Conservation (phyloP, 345 rosid genomes). For the Litchi chinensis region DNA sequence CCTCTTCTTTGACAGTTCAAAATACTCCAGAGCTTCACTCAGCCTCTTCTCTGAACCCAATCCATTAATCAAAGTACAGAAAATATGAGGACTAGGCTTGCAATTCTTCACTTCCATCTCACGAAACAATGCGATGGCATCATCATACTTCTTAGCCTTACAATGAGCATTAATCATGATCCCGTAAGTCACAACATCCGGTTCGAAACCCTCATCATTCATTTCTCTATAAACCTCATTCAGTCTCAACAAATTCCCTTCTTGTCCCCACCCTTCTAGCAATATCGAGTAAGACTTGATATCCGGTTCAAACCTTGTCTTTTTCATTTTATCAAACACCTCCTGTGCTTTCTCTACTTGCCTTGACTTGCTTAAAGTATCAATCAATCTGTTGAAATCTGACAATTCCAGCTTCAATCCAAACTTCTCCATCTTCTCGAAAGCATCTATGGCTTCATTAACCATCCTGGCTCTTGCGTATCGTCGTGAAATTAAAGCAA, state of each 20-base stretch:
- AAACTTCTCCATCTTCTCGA: conserved; percentile 71
- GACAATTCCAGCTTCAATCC: conserved; percentile 59
- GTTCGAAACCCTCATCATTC: conserved; percentile 76
- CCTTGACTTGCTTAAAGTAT: conserved; percentile 67
- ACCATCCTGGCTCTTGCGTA: conserved; percentile 73
- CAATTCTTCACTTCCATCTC: conserved; percentile 70
- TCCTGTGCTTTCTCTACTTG: conserved; percentile 69
- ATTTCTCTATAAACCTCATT: conserved; percentile 71
- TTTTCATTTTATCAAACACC: conserved; percentile 85
- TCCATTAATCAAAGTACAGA: conserved; percentile 78
- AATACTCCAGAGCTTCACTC: conserved; percentile 62
- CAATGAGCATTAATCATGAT: conserved; percentile 75
- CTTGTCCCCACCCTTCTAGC: conserved; percentile 88
- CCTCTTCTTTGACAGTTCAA: conserved; percentile 52
- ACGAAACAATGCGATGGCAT: conserved; percentile 48
- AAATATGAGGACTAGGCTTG: conserved; percentile 71
- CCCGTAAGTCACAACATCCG: conserved; percentile 78
- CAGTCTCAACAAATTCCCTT: conserved; percentile 54
- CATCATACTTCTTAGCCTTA: conserved; percentile 56
- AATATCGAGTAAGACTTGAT: conserved; percentile 73
- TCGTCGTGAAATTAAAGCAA: conserved; percentile 66
- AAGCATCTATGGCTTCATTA: conserved; percentile 67
- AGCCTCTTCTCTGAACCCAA: conserved; percentile 68
- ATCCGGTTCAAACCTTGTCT: conserved; percentile 62
- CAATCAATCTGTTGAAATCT: conserved; percentile 72